A percentile compares a stretch with the other conserved stretches of the same genome.
phyloP scores from a whole-genome alignment of 2,329 filamentous ascomycete species.

The Apiospora sp. region DNA sequence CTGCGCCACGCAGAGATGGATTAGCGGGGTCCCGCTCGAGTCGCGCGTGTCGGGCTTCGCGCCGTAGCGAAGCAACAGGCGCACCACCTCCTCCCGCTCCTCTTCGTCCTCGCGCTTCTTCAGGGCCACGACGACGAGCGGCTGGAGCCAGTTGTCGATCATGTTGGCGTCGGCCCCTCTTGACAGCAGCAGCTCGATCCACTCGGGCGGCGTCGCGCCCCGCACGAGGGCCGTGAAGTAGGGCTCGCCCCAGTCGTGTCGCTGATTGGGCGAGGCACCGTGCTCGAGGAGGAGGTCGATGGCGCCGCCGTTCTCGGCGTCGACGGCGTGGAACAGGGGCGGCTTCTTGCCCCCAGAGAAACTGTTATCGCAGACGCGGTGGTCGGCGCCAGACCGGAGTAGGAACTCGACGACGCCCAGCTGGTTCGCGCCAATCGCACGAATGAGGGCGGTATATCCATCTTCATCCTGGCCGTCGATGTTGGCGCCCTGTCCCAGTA shows the following conservation, averaged over 20 bases:
- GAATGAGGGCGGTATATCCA: slow-evolving; percentile 39
- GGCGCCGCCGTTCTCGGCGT: slow-evolving; percentile 39
- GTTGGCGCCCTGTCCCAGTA: slow-evolving; percentile 37
- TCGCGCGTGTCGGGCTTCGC: slow-evolving; percentile 19
- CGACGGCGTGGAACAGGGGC: slow-evolving; percentile 45
- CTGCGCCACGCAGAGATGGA: slow-evolving; percentile 24
- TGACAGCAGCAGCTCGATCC: slow-evolving; percentile 31
- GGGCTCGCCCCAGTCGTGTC: slow-evolving; percentile 32
- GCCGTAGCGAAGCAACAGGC: slow-evolving; percentile 25
- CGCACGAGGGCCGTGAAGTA: slow-evolving; percentile 31
- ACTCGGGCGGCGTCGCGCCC: slow-evolving; percentile 25
- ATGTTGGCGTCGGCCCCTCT: slow-evolving; percentile 41
- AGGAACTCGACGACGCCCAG: slow-evolving; percentile 43
- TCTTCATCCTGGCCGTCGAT: slow-evolving; percentile 39
- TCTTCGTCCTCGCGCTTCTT: slow-evolving; percentile 13
- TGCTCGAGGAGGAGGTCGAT: slow-evolving; percentile 39
- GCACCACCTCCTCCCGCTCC: slow-evolving; percentile 26
- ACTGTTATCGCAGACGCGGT: slow-evolving; percentile 31
- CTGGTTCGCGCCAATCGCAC: slow-evolving; percentile 36
- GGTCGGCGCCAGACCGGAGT: slow-evolving; percentile 42
- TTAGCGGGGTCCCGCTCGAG: slow-evolving; percentile 22
- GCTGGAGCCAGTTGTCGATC: slow-evolving; percentile 38
- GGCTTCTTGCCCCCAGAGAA: slow-evolving; percentile 37
- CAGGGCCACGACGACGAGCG: slow-evolving; percentile 38
- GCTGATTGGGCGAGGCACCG: slow-evolving; percentile 36